phyloP scores from a whole-genome alignment of 106 monocot genomes.

The Iris macrosiphon region DNA sequence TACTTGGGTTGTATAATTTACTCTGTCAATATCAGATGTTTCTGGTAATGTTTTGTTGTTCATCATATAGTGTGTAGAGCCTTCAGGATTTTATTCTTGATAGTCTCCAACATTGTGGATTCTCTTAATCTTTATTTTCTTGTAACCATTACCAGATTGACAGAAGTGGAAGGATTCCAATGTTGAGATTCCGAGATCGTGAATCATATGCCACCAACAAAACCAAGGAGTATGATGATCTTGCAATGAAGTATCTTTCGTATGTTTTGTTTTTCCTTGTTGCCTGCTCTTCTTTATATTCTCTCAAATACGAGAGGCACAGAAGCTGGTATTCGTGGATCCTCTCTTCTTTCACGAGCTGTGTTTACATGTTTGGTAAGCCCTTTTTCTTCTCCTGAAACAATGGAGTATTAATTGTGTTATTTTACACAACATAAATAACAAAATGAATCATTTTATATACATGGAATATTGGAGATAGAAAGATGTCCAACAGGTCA shows the following conservation, averaged over 20 bases:
- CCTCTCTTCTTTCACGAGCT: constrained; percentile 83
- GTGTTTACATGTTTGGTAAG: constrained; percentile 99
- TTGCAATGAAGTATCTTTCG: constrained; percentile 94
- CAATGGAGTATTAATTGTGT: not conserved
- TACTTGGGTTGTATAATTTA: too few species aligned
- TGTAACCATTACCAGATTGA: constrained; percentile 56
- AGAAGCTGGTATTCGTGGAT: constrained; percentile 99
- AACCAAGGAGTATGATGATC: constrained; percentile 97
- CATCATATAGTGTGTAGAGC: too few species aligned
- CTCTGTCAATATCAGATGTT: too few species aligned
- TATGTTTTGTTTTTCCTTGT: constrained; percentile 87
- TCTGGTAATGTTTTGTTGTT: too few species aligned
- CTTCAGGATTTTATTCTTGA: too few species aligned
- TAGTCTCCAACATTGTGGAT: not conserved
- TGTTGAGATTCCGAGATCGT: constrained; percentile 77
- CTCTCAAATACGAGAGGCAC: constrained; percentile 81
- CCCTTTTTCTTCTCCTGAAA: too few species aligned
- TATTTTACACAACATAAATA: not conserved
- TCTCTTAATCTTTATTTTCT: not conserved
- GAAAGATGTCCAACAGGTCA: too few species aligned
- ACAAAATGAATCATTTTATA: not conserved
- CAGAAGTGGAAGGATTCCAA: constrained; percentile 77
- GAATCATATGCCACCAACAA: constrained; percentile 89
- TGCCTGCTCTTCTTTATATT: constrained; percentile 72
- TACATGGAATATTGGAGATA: too few species aligned